Conservation (phyloP, 2,329 filamentous ascomycete species). For the Colletotrichum simmondsii region DNA sequence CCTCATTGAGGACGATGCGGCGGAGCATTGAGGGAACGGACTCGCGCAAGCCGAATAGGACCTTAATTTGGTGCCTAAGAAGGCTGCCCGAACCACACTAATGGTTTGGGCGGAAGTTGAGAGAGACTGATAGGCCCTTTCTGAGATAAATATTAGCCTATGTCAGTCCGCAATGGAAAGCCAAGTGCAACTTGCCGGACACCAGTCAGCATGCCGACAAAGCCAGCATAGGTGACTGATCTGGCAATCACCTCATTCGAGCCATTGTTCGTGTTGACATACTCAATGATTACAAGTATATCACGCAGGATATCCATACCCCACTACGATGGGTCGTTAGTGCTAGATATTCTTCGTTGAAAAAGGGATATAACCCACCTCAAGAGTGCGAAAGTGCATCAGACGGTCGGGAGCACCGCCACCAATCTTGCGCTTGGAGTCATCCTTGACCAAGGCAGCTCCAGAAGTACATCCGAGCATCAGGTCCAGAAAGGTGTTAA, state of each 20-base stretch:
- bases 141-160: conserved; percentile 35
- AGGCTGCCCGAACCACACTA: conserved; percentile 48
- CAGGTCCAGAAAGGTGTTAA: conserved; percentile 70
- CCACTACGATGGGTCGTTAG: conserved; percentile 45
- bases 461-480: conserved; percentile 73
- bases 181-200: conserved; percentile 47
- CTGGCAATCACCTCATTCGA: conserved; percentile 53
- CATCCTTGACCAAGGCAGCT: neutral
- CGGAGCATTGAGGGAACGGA: conserved; percentile 65
- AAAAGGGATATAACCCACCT: conserved; percentile 37
- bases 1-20: conserved; percentile 37
- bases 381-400: conserved; percentile 64
- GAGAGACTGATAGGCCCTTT: conserved; percentile 55
- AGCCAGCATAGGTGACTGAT: conserved; percentile 62
- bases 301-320: conserved; percentile 61
- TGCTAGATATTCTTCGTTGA: neutral
- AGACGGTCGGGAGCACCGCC: conserved; percentile 42
- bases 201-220: conserved; percentile 62
- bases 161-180: neutral
- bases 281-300: conserved; percentile 64
- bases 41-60: conserved; percentile 63
- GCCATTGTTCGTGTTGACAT: conserved; percentile 46
- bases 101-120: conserved; percentile 63
- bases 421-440: too few relatives aligned
- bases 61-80: conserved; percentile 60